Evolutionary conservation across 192 early-diverging fungal species (phyloP).

Genomic region (Entomortierella parvispora): DNA sequence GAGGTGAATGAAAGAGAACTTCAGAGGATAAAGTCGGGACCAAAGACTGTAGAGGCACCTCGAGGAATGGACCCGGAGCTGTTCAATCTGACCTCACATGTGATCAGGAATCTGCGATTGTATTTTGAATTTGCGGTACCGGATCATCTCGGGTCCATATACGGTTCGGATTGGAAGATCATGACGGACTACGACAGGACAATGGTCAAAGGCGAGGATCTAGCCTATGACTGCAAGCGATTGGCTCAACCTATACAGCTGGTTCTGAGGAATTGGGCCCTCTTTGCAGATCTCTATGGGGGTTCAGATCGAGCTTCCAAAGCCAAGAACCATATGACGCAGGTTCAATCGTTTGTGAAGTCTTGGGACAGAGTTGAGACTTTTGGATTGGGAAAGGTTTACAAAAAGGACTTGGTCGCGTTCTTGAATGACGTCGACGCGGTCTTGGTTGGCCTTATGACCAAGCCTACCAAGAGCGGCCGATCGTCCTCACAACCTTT

Average conservation of each 20-base stretch:
- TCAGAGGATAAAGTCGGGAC: constrained; percentile 27
- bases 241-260: constrained; percentile 22
- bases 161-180: constrained; percentile 24
- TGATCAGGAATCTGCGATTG: constrained; percentile 30
- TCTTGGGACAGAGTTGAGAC: constrained; percentile 38
- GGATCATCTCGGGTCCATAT: constrained; percentile 23
- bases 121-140: constrained; percentile 29
- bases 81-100: constrained; percentile 29
- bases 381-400: constrained; percentile 44
- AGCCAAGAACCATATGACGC: constrained; percentile 1
- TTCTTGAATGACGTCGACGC: constrained; percentile 37
- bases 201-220: constrained; percentile 19
- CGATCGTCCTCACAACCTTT: background rate
- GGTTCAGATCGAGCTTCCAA: background rate
- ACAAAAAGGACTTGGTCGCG: constrained; percentile 38
- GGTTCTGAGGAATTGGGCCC: constrained; percentile 16
- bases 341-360: constrained; percentile 34
- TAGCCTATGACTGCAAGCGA: constrained; percentile 19
- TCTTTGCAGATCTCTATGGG: constrained; percentile 19
- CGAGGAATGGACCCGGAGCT: constrained; percentile 35
- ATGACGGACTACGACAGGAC: constrained; percentile 13
- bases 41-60: constrained; percentile 7
- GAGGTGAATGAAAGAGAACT: constrained; percentile 35
- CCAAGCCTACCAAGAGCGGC: background rate
- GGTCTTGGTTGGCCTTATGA: constrained; percentile 18